Conservation (phyloP, 768 basidiomycete genomes). For the Tricholoma terreum region DNA sequence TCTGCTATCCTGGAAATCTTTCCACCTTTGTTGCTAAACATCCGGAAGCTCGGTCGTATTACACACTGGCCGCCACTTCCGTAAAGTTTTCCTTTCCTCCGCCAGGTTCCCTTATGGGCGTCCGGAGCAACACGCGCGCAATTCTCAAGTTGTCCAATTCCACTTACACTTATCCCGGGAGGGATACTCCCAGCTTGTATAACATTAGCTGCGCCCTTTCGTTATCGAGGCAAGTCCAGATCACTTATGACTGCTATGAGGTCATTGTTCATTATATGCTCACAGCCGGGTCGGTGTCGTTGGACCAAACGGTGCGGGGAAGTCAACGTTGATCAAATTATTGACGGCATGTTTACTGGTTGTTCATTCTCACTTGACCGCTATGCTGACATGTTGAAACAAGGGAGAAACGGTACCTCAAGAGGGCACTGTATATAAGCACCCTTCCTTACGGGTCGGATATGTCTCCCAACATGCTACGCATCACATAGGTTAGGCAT, state of each 20-base stretch:
- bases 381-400: constrained; percentile 7
- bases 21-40: constrained; percentile 86
- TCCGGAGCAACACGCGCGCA: constrained; percentile 91
- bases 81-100: constrained; percentile 96
- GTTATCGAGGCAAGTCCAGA: constrained; percentile 68
- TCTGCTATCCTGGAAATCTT: constrained; percentile 91
- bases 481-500: constrained; percentile 75
- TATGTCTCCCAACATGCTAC: constrained; percentile 99
- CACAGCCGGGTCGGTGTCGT: constrained; percentile 85
- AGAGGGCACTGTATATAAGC: constrained; percentile 89
- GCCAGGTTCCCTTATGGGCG: constrained; percentile 95
- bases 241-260: constrained; percentile 16
- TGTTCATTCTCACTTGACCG: constrained; percentile 1
- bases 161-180: constrained; percentile 93
- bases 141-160: constrained; percentile 91
- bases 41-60: constrained; percentile 94
- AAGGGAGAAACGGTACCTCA: constrained; percentile 92
- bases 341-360: constrained; percentile 57
- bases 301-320: constrained; percentile 94
- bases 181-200: constrained; percentile 71
- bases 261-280: constrained; percentile 13
- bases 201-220: constrained; percentile 91
- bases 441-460: constrained; percentile 89
- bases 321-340: constrained; percentile 93
- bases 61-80: constrained; percentile 89